These are phyloP conservation scores for Cordyceps tenuipes DNA, from an alignment of 2,329 filamentous ascomycete species.

Conservation along the genomic window DNA sequence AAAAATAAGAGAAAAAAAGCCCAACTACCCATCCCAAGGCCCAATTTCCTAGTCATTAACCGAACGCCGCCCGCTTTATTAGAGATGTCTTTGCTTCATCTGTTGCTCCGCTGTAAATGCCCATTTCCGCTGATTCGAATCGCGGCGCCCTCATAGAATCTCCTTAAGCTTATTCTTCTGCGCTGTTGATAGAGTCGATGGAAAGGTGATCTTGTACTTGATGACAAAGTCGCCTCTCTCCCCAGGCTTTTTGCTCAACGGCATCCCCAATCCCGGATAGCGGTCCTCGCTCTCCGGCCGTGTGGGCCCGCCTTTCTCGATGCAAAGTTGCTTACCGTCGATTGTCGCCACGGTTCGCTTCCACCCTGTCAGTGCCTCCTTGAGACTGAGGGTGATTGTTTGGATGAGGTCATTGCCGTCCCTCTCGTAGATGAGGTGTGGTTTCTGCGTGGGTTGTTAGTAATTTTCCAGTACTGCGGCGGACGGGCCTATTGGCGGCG, in stretches of 20 bases:
- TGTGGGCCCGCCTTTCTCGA: slow-evolving; percentile 77
- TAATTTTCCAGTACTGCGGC: background rate
- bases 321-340: slow-evolving; percentile 74
- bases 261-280: slow-evolving; percentile 88
- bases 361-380: slow-evolving; percentile 94
- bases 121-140: background rate
- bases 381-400: slow-evolving; percentile 73
- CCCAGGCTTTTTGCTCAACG: slow-evolving; percentile 78
- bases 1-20: background rate
- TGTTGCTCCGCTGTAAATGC: background rate
- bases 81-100: background rate
- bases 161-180: slow-evolving; percentile 79
- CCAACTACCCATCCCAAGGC: background rate
- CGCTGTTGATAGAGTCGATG: slow-evolving; percentile 60
- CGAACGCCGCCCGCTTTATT: background rate
- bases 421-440: slow-evolving; percentile 73
- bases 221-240: slow-evolving; percentile 83
- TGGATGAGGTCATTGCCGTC: slow-evolving; percentile 81
- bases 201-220: slow-evolving; percentile 89
- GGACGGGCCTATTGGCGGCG: no score
- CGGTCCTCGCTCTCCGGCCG: slow-evolving; percentile 72
- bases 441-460: slow-evolving; percentile 58
- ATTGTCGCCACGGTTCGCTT: slow-evolving; percentile 86
- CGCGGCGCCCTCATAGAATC: slow-evolving; percentile 48
- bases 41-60: background rate